Base-by-base conservation (phyloP, 305 asterid species). In the Solanum hybrid region DNA sequence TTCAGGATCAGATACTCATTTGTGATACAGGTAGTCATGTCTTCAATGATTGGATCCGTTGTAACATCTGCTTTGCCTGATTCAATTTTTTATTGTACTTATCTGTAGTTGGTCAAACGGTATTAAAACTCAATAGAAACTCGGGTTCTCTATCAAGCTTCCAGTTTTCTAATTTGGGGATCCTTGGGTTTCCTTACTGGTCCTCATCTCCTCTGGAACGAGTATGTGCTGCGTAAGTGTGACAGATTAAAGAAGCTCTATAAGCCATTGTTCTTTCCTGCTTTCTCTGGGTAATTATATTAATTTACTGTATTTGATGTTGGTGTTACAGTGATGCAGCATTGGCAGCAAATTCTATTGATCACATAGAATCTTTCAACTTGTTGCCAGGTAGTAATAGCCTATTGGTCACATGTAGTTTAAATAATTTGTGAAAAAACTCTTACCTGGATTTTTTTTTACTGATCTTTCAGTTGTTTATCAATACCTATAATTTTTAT, bases 151-250 rank as follows among this genome's bases (percentile, higher is more conserved):
- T 93, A 80, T 90, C 95, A 85, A 91, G 92, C 93, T 94, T 95
- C 88, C 94, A 84, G 39, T 93, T 95, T 86, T 96, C 98, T 72
- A 96, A 96, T 91, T 96, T 96, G 84, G 96, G 95, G 75, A 76
- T 89, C 92, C 95, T 96, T 91, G 99, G 99, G 90, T 94, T 97
- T 91, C 99, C 99, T 89, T 96, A 95, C 92, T 97, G 99, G 99
- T 92, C 95, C 24, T 84, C 94, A 82, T 92, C 90, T 89, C 93
- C 98, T 90, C 92, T 95, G 89, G 99, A 96, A 92, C 91, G 91
- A 87, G 96, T 95, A 75, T 96, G 91, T 91, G 88, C 97, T 75
- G 88, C 37, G 99, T 96, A 93, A 94, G 97, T 92, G 85, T 68
- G 27, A 27, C 65, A 41, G n/a, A 41, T 79, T 38, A 41, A 90